Conservation (phyloP, 106 monocot species). For the Dioscorea dumetorum region DNA sequence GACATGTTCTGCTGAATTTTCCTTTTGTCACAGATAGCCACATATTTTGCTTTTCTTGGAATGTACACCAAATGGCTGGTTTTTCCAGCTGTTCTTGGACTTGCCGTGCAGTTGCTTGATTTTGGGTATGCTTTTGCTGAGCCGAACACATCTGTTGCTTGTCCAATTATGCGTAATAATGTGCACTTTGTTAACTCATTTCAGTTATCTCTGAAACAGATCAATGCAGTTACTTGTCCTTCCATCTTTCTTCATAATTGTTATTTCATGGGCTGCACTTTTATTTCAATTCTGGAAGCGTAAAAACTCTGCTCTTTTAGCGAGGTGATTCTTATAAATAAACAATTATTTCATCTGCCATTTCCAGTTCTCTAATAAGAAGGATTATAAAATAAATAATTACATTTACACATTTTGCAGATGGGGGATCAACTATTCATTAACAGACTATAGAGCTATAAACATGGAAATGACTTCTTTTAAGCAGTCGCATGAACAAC, state of each 20-base stretch:
- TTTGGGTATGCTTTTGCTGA: conserved; percentile 46
- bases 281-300: conserved; percentile 95
- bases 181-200: not conserved
- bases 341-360: not conserved
- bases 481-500: conserved; percentile 6
- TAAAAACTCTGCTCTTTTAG: conserved; percentile 74
- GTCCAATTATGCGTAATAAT: not conserved
- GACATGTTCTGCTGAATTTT: not conserved
- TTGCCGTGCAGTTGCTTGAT: conserved; percentile 70
- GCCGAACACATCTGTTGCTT: not conserved
- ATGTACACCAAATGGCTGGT: conserved; percentile 92
- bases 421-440: conserved; percentile 70
- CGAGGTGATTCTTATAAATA: conserved; percentile 31
- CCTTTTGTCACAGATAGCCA: conserved; percentile 52
- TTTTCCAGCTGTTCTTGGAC: conserved; percentile 80
- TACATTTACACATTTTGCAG: conserved; percentile 31
- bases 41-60: conserved; percentile 90
- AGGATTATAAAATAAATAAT: not conserved
- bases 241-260: conserved; percentile 68
- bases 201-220: conserved; percentile 14
- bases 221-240: conserved; percentile 58
- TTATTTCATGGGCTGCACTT: conserved; percentile 79
- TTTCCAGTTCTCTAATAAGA: not conserved
- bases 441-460: conserved; percentile 36
- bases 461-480: conserved; percentile 22